Evolutionary conservation across 2,329 filamentous ascomycete species (phyloP), one percentile per base, ranked within the genome.

Genomic region (Curvularia lunata): DNA sequence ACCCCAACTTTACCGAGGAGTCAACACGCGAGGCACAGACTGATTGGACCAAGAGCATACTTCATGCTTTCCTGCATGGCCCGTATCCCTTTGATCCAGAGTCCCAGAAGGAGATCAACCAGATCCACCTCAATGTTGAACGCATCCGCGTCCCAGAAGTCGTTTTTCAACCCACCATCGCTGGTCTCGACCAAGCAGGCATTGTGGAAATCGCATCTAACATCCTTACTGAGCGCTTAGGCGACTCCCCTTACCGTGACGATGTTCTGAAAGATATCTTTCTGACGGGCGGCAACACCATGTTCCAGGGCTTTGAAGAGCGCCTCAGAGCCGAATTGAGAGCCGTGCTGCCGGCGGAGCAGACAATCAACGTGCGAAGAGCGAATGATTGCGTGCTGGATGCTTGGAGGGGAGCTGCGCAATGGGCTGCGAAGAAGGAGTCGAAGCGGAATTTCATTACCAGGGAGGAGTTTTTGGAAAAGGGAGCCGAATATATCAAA

Each of bases 81-180:
- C 91, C 93, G 0, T 90, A 92, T 67, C 91, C 94, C 0, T 96
- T 92, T 65, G 90, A 98, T 66, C 80, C 88, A 0, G 87, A 92
- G 54, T 91, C 88, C 56, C 90, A 95, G 67, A 86, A 88, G 18
- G 86, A 99, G 79, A 86, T 87, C 18, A 88, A 92, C 76, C 94
- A 98, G 78, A 81, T 99, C 50, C 95, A 99, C 76, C 86, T 99
- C 63, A 99, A 99, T 75, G 92, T 99, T 52, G 93, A 98, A 81
- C 89, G 94, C 54, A 96, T 98, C 76, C 90, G 93, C 49, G 92
- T 96, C 2, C 93, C 93, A 3, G 94, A 98, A 79, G 89, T 97
- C 8, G 85, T 97, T 18, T 97, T 97, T 81, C 91, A 96, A 72
- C 94, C 93, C 0, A 88, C 89, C 16, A 96, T 98, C 71, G 93